Base-by-base conservation (phyloP, 140 eudicot species). In the Oenanthe javanica region DNA sequence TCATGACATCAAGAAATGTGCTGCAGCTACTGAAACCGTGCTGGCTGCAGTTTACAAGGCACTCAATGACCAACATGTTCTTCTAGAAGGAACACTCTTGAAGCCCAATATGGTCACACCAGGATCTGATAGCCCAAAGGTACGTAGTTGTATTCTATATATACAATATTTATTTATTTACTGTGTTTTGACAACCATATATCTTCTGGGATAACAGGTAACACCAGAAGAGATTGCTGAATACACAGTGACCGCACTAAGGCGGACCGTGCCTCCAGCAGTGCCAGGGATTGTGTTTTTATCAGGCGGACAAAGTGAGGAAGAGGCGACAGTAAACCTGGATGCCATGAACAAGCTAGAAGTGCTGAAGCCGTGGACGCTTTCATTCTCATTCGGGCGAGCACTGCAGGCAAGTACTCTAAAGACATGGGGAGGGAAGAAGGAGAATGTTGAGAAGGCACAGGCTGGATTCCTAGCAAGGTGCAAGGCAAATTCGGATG, bases 91-190 rank as follows among this genome's bases (percentile, higher is more conserved):
- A 73, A 91, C 97, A 36, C 96, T 93, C 69, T 88, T 93, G 90
- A 93, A 93, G 91, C 97, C 98, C 15, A 93, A 93, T 82, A 93
- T 93, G 98, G 98, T 93, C 82, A 91, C 97, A 7, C 98, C 98
- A 0, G 98, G 98, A 42, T 93, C 98, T 42, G 92, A 89, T 81
- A 87, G 93, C 87, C 98, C 98, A 10, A 91, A 93, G 98, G 98
- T 92, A 80, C 11, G 4, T 21, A 13, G 1, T 18, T 5, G 15
- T 1, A 61, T 64, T 45, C 12, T 40, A 55, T 18, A 15, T 9
- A 9, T 23, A 63, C 38, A 67, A 4, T 15, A 12, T 27, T 31
- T 66, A 3, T 27, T 67, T 14, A 2, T 15, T 36, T 64, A 16
- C 74, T 31, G 19, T 75, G 40, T 9, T 45, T 5, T n/a, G 18